Percentiles rank a stretch among this genome's conserved stretches.
Conservation (phyloP, 148 eudicot genomes). For the Vaccinium corymbosum region DNA sequence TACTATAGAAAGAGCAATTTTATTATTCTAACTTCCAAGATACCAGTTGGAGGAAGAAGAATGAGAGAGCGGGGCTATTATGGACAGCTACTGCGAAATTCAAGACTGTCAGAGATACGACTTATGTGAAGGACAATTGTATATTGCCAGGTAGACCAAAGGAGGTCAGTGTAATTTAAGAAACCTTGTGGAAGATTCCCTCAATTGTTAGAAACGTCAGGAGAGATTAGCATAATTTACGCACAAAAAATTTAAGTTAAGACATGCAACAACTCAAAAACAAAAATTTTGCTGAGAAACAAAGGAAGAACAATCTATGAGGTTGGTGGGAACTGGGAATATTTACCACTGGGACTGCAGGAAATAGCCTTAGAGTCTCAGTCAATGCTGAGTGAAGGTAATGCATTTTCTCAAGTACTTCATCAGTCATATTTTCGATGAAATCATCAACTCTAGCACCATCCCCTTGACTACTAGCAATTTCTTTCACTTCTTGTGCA, state of each 20-base stretch:
- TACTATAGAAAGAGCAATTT: no score
- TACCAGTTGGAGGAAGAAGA: not conserved
- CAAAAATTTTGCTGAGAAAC: not conserved
- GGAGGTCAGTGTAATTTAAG: not conserved
- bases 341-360: slow-evolving; percentile 38
- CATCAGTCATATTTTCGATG: slow-evolving; percentile 21
- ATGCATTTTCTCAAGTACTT: slow-evolving; percentile 37
- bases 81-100: not conserved
- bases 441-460: slow-evolving; percentile 27
- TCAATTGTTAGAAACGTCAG: not conserved
- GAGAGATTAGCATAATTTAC: not conserved
- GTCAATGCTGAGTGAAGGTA: slow-evolving; percentile 40
- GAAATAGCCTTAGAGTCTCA: slow-evolving; percentile 42
- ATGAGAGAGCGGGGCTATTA: not conserved
- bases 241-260: not conserved
- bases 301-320: not conserved
- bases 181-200: not conserved
- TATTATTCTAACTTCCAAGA: not conserved
- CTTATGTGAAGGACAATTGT: not conserved
- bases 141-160: not conserved
- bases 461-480: slow-evolving; percentile 12
- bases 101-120: not conserved
- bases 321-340: not conserved
- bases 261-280: no score
- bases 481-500: slow-evolving; percentile 40